A percentile compares a stretch with the other conserved stretches of the same genome.
These are phyloP conservation scores for Ophiostoma sp. DNA, from an alignment of 2,329 filamentous ascomycete genomes.

Conservation along the genomic window DNA sequence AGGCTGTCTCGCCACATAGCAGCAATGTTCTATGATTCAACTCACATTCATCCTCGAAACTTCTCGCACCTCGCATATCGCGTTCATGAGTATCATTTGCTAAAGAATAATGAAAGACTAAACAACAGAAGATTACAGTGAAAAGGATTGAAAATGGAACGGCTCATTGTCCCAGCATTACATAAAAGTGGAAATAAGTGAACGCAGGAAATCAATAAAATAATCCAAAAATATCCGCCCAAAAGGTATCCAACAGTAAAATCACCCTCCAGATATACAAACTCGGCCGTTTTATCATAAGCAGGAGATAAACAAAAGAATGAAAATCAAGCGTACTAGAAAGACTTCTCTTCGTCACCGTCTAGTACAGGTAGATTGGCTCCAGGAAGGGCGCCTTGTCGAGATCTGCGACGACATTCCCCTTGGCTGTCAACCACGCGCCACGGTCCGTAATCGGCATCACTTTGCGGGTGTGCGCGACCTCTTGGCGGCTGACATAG, in stretches of 20 bases:
- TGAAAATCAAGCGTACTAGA: no score
- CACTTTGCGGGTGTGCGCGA: slow-evolving; percentile 64
- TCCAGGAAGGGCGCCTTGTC: slow-evolving; percentile 35
- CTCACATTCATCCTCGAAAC: neutral
- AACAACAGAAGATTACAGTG: neutral
- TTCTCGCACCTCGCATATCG: no score
- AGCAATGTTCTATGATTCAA: no score
- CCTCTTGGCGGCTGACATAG: slow-evolving; percentile 70
- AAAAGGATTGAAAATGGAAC: neutral
- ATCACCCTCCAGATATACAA: neutral
- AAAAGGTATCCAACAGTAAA: slow-evolving; percentile 9
- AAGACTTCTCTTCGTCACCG: neutral
- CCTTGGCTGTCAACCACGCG: slow-evolving; percentile 61
- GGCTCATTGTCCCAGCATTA: neutral
- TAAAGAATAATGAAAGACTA: neutral
- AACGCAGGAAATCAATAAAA: neutral
- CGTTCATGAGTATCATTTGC: slow-evolving; percentile 1
- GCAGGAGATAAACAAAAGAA: neutral
- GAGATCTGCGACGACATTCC: slow-evolving; percentile 32
- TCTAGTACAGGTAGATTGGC: slow-evolving; percentile 33
- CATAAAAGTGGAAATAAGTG: neutral
- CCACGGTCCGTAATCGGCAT: slow-evolving; percentile 73
- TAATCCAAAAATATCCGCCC: neutral
- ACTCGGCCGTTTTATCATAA: neutral
- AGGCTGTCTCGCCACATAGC: no score